Conservation (phyloP, 1,284 basidiomycete genomes). For the Coniophora puteana region DNA sequence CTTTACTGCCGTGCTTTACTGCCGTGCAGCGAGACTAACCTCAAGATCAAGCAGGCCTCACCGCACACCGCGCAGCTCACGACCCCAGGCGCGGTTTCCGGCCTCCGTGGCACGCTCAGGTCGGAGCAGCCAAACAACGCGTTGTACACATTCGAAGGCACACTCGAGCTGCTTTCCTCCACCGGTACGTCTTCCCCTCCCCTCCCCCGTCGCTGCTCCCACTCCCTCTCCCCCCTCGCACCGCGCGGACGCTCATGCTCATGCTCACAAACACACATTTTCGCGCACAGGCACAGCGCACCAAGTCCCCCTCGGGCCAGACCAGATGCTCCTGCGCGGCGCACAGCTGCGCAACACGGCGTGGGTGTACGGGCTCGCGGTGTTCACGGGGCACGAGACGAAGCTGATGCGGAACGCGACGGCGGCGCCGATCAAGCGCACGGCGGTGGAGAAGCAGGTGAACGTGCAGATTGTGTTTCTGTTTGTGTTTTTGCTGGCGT, state of each 20-base stretch:
- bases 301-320: slow-evolving; percentile 89
- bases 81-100: slow-evolving; percentile 70
- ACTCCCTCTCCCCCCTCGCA: too few relatives aligned
- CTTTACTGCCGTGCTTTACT: slow-evolving; percentile 4
- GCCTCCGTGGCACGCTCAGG: slow-evolving; percentile 79
- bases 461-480: slow-evolving; percentile 97
- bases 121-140: slow-evolving; percentile 98
- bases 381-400: slow-evolving; percentile 98
- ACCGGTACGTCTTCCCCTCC: too few relatives aligned
- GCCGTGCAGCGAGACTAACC: slow-evolving; percentile 84
- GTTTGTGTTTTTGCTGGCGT: slow-evolving; percentile 82
- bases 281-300: slow-evolving; percentile 65
- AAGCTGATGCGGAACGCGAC: slow-evolving; percentile 97
- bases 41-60: slow-evolving; percentile 98
- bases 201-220: too few relatives aligned
- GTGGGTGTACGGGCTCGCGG: slow-evolving; percentile 93
- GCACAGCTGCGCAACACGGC: slow-evolving; percentile 96
- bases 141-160: slow-evolving; percentile 93
- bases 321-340: slow-evolving; percentile 91
- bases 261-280: too few relatives aligned
- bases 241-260: too few relatives aligned
- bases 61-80: slow-evolving; percentile 78
- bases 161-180: slow-evolving; percentile 69
- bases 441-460: slow-evolving; percentile 94
- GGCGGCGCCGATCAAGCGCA: slow-evolving; percentile 96